These are phyloP conservation scores for Sphaerostilbella broomeana DNA, from an alignment of 2,329 filamentous ascomycete genomes.

Conservation along the genomic window DNA sequence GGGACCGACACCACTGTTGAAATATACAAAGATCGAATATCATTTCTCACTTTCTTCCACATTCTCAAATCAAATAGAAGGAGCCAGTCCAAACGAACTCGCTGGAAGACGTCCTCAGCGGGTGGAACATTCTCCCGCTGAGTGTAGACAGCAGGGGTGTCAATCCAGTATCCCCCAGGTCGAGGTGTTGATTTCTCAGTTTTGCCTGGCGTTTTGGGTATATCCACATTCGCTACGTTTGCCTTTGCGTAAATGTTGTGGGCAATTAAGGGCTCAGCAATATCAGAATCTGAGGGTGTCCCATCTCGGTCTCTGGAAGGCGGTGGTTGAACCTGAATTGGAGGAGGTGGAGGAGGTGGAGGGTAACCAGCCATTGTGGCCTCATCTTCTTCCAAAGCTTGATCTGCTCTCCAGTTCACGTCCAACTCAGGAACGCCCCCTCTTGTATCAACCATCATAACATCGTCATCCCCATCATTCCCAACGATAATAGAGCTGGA, in stretches of 20 bases:
- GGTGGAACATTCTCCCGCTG: constrained; percentile 56
- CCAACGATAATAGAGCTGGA: constrained; percentile 29
- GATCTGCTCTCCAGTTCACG: constrained; percentile 47
- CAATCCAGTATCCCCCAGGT: constrained; percentile 78
- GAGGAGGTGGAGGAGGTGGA: constrained; percentile 57
- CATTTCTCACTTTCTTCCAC: constrained; percentile 93
- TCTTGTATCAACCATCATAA: constrained; percentile 51
- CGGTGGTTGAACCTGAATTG: constrained; percentile 36
- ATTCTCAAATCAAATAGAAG: constrained; percentile 90
- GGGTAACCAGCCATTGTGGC: constrained; percentile 71
- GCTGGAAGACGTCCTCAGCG: constrained; percentile 82
- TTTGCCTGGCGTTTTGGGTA: constrained; percentile 75
- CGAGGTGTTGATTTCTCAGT: constrained; percentile 44
- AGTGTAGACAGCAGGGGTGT: constrained; percentile 65
- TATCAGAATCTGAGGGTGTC: constrained; percentile 68
- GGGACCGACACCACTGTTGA: constrained; percentile 93
- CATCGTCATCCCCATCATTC: constrained; percentile 48
- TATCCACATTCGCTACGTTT: constrained; percentile 59
- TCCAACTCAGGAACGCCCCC: constrained; percentile 38
- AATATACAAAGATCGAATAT: constrained; percentile 89
- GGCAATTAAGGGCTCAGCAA: constrained; percentile 56
- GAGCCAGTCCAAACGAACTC: constrained; percentile 87
- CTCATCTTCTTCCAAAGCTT: constrained; percentile 68
- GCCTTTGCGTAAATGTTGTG: constrained; percentile 56
- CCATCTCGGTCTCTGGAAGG: constrained; percentile 49